Evolutionary conservation across 2,329 filamentous ascomycete genomes (phyloP), one percentile per base, ranked within the genome.

Genomic region (Rhytidhysteron rufulum): DNA sequence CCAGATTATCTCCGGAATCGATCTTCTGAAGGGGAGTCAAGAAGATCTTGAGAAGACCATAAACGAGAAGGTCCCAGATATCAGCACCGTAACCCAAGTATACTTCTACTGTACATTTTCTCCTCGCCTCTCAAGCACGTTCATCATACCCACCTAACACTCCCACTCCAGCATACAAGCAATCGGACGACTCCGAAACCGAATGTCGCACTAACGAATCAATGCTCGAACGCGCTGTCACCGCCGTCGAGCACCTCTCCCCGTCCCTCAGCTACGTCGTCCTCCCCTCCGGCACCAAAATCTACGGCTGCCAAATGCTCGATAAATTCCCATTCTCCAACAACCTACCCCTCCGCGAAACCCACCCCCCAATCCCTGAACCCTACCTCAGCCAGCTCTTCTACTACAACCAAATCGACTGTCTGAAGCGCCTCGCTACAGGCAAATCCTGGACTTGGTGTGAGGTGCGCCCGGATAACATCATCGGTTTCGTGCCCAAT

Each of bases 361-460:
- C 48, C 1, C 41, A 59, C 8, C 58, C 57, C 10, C 57, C 59
- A 8, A 60, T 69, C 19, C 54, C 57, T 2, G 54, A 63, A 33
- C 63, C 63, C 2, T 51, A 57, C 34, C 54, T 57, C 5, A 62
- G 61, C 6, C 55, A 62, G 17, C 58, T 69, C 21, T 69, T 69
- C 48, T 69, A 69, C 51, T 64, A 67, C 47, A 61, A 64, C 31
- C 66, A 69, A 49, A 61, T 67, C 32, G 65, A 68, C 43, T 67
- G 61, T 42, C 39, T 70, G 13, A 51, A 58, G 34, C 53, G 54
- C 31, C 66, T 62, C 18, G 54, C 63, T 2, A 58, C 58, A 34
- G 61, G 55, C 15, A 69, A 66, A 53, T 42, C 43, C 4, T 70
- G 66, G 67, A 66, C 55, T 17, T 70, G 65, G 61, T 62, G 59